Base-by-base conservation (phyloP, 2,329 filamentous ascomycete genomes). In the Gremmenia infestans region DNA sequence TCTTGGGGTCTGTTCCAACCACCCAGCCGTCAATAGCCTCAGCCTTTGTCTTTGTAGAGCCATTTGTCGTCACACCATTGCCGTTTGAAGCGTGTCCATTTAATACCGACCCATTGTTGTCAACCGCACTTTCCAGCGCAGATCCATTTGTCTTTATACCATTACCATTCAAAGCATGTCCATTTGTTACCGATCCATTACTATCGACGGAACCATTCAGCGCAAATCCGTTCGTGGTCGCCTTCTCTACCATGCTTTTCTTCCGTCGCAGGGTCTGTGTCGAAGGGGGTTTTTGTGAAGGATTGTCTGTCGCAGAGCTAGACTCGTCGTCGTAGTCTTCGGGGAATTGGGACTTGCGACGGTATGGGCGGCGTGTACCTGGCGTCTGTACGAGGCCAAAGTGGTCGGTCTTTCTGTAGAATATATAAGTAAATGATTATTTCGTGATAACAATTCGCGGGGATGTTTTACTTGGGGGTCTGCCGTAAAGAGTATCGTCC, bases 1-100 rank as follows among this genome's bases (percentile, higher is more conserved):
- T 64, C 71, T 80, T 85, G 65, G 79, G 81, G 65, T 87, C 82
- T 65, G 78, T 76, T 47, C 81, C 82, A 22, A 79, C 77, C 62
- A 70, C 75, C 81, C 82, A 85, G 54, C 83, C 82, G 63, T 85
- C 83, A 23, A 80, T 65, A 7, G 60, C 52, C 32, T 58, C 50
- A 14, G 36, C 55, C 12, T 46, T 48, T 11, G 46, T 47, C 43
- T 45, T 40, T 22, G 50, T 15, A 15, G 46, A 48, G 37, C 50
- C 58, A 45, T 63, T 58, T 15, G 50, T 45, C 23, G 45, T 47
- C 6, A 15, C 8, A 14, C 45, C 45, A 47, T 48, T 42, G 28
- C 47, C 49, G 37, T 55, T 32, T 12, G 17, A 40, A 6, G 39
- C 49, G 25, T 50, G 25, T 22, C 56, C 54, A 46, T 54, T 56